Conservation (phyloP, 2,329 filamentous ascomycete species). For the Lachnellula arida region DNA sequence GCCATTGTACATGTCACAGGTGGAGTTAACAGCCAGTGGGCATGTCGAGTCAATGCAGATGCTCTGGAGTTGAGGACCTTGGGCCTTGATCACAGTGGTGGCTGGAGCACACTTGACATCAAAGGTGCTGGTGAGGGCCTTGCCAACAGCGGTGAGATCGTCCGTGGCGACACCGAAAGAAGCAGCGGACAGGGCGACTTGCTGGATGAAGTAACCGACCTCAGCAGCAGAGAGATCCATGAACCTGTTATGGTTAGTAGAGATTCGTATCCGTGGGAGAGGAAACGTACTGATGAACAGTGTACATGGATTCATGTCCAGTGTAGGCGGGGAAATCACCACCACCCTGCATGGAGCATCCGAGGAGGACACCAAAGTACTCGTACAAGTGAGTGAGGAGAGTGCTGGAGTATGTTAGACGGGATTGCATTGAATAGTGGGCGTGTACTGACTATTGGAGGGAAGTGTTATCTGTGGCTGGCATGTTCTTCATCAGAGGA, state of each 20-base stretch:
- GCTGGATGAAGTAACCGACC: slow-evolving; percentile 54
- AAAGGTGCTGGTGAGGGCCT: slow-evolving; percentile 46
- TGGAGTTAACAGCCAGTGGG: slow-evolving; percentile 41
- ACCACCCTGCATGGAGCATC: slow-evolving; percentile 48
- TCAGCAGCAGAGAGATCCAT: slow-evolving; percentile 51
- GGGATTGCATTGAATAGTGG: too few species aligned
- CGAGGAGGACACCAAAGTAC: slow-evolving; percentile 55
- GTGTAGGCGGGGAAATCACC: slow-evolving; percentile 46
- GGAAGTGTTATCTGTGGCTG: slow-evolving; percentile 45
- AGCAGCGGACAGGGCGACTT: slow-evolving; percentile 51
- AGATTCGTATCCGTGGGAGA: neutral
- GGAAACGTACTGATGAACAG: slow-evolving; percentile 43
- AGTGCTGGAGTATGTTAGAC: slow-evolving; percentile 27
- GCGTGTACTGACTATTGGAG: slow-evolving; percentile 48
- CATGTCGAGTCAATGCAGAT: slow-evolving; percentile 52
- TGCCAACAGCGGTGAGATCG: slow-evolving; percentile 47
- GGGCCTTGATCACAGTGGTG: slow-evolving; percentile 40
- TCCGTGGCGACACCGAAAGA: slow-evolving; percentile 54
- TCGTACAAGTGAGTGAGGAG: slow-evolving; percentile 59
- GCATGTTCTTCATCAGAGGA: slow-evolving; percentile 51
- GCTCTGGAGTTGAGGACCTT: slow-evolving; percentile 46
- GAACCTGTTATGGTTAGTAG: slow-evolving; percentile 34
- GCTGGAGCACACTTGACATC: slow-evolving; percentile 46
- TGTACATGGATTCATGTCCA: slow-evolving; percentile 44
- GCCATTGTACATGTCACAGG: slow-evolving; percentile 42